Evolutionary conservation across 208 protist species (phyloP).

Genomic region (Angomonas ambiguus): DNA sequence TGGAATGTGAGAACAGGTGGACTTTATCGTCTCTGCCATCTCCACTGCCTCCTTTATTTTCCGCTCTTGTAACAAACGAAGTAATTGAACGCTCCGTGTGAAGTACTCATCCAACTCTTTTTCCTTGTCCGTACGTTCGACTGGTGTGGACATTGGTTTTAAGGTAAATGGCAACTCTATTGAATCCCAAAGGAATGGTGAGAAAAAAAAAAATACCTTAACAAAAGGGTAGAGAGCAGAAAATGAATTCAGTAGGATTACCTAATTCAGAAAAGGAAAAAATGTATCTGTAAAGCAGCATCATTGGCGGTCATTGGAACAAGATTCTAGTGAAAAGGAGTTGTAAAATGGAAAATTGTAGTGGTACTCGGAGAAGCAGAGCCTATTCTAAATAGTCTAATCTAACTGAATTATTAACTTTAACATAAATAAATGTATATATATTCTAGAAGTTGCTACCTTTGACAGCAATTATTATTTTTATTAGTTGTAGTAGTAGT

Average conservation of each 20-base stretch:
- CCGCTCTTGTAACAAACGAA: background rate
- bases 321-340: background rate
- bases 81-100: background rate
- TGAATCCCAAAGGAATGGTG: background rate
- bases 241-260: background rate
- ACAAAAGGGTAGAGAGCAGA: background rate
- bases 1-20: background rate
- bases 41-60: background rate
- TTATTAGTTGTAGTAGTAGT: too few species aligned
- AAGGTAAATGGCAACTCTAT: background rate
- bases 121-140: background rate
- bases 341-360: background rate
- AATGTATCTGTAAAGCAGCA: background rate
- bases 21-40: background rate
- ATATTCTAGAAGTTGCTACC: too few species aligned
- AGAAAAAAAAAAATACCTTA: background rate
- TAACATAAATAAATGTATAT: too few species aligned
- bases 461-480: too few species aligned
- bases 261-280: conserved; percentile 1
- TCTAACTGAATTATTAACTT: too few species aligned
- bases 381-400: background rate
- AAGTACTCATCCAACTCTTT: conserved; percentile 1
- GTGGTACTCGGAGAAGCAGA: background rate
- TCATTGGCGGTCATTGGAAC: background rate
- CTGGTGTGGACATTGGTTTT: background rate